These are phyloP conservation scores for Leccinum longicurvipes DNA, from an alignment of 768 basidiomycete genomes.

Conservation along the genomic window DNA sequence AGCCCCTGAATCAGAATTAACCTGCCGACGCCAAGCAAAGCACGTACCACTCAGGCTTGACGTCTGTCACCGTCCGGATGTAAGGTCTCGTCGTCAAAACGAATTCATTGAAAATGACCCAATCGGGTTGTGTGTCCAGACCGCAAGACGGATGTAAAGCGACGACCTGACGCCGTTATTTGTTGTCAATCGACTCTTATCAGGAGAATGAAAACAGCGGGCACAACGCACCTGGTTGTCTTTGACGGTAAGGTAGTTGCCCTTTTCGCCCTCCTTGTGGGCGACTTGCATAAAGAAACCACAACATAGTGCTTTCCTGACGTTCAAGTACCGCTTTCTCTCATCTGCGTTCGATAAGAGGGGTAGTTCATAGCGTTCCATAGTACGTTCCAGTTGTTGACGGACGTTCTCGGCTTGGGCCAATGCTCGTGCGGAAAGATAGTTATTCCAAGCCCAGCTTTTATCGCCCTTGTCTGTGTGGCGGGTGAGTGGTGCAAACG, in stretches of 20 bases:
- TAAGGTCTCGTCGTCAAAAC: slow-evolving; percentile 86
- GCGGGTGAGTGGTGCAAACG: background rate
- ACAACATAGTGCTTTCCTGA: slow-evolving; percentile 80
- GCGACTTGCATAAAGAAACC: slow-evolving; percentile 99
- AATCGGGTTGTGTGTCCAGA: slow-evolving; percentile 82
- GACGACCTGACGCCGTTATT: slow-evolving; percentile 11
- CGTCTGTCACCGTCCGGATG: slow-evolving; percentile 88
- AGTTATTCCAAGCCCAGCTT: slow-evolving; percentile 91
- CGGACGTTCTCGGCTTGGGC: slow-evolving; percentile 93
- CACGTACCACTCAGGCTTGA: slow-evolving; percentile 80
- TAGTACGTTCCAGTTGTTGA: slow-evolving; percentile 79
- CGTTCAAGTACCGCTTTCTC: slow-evolving; percentile 65
- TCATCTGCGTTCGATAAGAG: slow-evolving; percentile 67
- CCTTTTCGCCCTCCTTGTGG: slow-evolving; percentile 90
- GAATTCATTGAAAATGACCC: slow-evolving; percentile 94
- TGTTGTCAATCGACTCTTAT: background rate
- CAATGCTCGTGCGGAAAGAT: slow-evolving; percentile 77
- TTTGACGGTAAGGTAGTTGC: slow-evolving; percentile 86
- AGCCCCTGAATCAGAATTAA: background rate
- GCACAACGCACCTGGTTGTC: slow-evolving; percentile 73
- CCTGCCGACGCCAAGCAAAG: background rate
- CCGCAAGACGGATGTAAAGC: slow-evolving; percentile 78
- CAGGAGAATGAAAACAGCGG: background rate
- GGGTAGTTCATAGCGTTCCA: slow-evolving; percentile 88
- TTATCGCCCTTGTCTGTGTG: slow-evolving; percentile 65